These are phyloP conservation scores for Blastocystis sp. DNA, from an alignment of 352 stramenopile species.

Conservation along the genomic window DNA sequence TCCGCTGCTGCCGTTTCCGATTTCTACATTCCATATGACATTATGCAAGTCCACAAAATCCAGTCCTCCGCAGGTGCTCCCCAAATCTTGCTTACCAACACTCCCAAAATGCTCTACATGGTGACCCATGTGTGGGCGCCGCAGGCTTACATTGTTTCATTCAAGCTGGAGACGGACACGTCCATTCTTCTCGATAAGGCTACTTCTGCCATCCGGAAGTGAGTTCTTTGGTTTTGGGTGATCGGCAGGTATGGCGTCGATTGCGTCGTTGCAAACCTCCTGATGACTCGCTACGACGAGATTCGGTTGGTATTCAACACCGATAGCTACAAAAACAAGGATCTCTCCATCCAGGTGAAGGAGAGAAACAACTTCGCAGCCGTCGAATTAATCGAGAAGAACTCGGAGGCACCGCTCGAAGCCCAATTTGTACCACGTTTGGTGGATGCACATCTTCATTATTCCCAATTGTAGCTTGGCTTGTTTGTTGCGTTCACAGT, in stretches of 20 bases:
- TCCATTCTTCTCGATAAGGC: slow-evolving; percentile 79
- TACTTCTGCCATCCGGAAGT: slow-evolving; percentile 16
- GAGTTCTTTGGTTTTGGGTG: slow-evolving; percentile 66
- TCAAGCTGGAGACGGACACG: slow-evolving; percentile 96
- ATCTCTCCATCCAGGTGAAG: not conserved
- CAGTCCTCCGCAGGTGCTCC: slow-evolving; percentile 73
- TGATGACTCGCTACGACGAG: slow-evolving; percentile 81
- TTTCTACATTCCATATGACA: slow-evolving; percentile 83
- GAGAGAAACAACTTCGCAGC: not conserved
- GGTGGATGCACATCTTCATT: slow-evolving; percentile 14
- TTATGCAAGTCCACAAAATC: slow-evolving; percentile 89
- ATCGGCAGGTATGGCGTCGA: slow-evolving; percentile 87
- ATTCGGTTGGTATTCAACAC: slow-evolving; percentile 67
- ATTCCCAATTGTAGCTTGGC: too few relatives aligned
- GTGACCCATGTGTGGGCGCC: slow-evolving; percentile 80
- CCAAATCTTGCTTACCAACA: slow-evolving; percentile 75
- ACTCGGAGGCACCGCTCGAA: not conserved
- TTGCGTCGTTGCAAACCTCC: slow-evolving; percentile 88
- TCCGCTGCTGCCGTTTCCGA: slow-evolving; percentile 91
- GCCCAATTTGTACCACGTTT: not conserved
- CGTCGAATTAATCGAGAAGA: slow-evolving; percentile 18
- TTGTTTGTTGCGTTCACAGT: slow-evolving; percentile 29
- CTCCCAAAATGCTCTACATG: slow-evolving; percentile 86
- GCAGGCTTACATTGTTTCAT: slow-evolving; percentile 84
- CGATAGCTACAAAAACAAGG: not conserved